Percentiles rank a stretch among this genome's conserved stretches.
These are phyloP conservation scores for Monoraphidium neglectum DNA, from an alignment of 139 green algal species.

Conservation along the genomic window DNA sequence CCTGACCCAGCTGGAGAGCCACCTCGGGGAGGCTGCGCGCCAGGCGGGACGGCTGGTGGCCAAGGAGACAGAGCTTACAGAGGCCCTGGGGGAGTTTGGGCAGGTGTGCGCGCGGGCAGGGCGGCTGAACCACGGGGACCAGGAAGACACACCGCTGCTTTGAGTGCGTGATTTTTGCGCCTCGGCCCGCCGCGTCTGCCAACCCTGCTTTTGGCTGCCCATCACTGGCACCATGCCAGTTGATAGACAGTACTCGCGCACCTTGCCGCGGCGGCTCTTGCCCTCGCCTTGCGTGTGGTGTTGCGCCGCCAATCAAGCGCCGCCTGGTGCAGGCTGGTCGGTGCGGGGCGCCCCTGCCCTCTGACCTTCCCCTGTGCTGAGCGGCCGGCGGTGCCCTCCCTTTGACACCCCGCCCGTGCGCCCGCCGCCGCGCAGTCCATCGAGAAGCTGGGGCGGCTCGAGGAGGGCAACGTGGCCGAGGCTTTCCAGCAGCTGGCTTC, in stretches of 20 bases:
- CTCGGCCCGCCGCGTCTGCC: no score
- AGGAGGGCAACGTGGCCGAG: conserved; percentile 48
- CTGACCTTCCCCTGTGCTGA: no score
- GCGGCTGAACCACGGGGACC: no score
- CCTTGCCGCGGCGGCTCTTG: no score
- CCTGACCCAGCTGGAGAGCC: conserved; percentile 77
- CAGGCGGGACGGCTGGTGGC: conserved; percentile 72
- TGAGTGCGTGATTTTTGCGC: background rate
- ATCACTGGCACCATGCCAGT: no score
- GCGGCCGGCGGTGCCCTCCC: no score
- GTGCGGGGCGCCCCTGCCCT: no score
- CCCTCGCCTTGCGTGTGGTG: no score
- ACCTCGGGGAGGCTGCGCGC: conserved; percentile 82
- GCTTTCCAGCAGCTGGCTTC: conserved; percentile 39
- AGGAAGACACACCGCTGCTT: background rate
- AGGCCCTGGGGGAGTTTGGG: conserved; percentile 65
- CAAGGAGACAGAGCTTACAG: conserved; percentile 71
- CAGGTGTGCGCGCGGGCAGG: conserved; percentile 12
- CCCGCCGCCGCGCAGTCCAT: background rate
- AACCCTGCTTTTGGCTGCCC: conserved; percentile 1
- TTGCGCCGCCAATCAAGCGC: no score
- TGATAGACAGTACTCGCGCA: no score
- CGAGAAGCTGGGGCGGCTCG: conserved; percentile 23
- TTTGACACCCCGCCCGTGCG: background rate
- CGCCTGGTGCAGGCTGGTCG: no score